Evolutionary conservation across 2,329 filamentous ascomycete genomes (phyloP).

Genomic region (Curvularia spicifera): DNA sequence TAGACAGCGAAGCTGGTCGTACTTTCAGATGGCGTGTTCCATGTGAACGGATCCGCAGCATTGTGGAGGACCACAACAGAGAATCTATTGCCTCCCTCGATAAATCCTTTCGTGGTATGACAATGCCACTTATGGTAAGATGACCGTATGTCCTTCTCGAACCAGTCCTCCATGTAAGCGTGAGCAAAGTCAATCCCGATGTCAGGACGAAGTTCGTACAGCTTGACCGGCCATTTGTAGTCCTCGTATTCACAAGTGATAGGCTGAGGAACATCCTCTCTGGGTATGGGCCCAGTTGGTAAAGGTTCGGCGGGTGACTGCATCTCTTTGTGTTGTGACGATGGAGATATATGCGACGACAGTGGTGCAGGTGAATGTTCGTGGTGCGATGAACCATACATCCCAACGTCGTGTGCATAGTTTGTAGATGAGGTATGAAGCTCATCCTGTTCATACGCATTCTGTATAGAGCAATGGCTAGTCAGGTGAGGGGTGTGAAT

Average conservation of each 20-base stretch:
- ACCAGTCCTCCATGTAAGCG: slow-evolving; percentile 18
- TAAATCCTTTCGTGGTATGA: slow-evolving; percentile 35
- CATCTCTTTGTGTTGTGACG: neutral
- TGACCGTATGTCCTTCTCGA: slow-evolving; percentile 9
- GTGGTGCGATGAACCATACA: neutral
- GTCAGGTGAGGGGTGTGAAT: neutral
- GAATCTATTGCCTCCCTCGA: slow-evolving; percentile 22
- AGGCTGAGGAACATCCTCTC: slow-evolving; percentile 15
- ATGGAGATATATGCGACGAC: no score
- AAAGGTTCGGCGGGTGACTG: neutral
- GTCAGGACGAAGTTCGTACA: slow-evolving; percentile 26
- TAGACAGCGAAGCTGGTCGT: slow-evolving; percentile 38
- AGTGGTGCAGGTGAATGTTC: no score
- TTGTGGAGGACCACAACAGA: slow-evolving; percentile 41
- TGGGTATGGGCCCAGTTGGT: neutral
- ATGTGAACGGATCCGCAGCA: slow-evolving; percentile 32
- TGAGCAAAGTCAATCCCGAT: slow-evolving; percentile 21
- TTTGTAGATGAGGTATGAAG: neutral
- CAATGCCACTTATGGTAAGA: slow-evolving; percentile 18
- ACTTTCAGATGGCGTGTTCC: neutral
- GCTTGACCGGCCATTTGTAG: slow-evolving; percentile 34
- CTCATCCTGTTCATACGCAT: neutral
- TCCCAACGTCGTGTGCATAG: neutral
- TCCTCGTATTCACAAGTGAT: slow-evolving; percentile 29
- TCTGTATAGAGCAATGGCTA: neutral